Conservation (phyloP, 768 basidiomycete genomes). For the Leccinellum albellum region DNA sequence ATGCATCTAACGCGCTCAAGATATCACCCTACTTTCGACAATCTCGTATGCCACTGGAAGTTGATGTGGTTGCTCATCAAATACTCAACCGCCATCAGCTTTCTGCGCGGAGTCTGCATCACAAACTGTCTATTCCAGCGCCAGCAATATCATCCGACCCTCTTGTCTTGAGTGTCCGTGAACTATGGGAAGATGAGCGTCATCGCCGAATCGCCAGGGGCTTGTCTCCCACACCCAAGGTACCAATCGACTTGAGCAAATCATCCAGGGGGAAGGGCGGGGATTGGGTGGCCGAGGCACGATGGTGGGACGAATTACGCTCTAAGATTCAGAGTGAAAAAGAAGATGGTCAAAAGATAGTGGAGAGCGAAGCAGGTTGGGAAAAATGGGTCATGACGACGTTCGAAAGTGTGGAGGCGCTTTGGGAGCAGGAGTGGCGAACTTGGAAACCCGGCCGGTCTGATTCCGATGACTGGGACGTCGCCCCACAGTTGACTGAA, state of each 20-base stretch:
- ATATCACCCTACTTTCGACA: constrained; percentile 61
- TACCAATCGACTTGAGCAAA: constrained; percentile 69
- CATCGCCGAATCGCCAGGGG: constrained; percentile 63
- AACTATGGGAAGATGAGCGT: constrained; percentile 97
- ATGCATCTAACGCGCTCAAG: constrained; percentile 32
- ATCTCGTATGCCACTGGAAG: constrained; percentile 71
- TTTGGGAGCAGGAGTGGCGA: constrained; percentile 68
- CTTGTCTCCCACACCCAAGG: constrained; percentile 64
- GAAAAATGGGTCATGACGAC: constrained; percentile 78
- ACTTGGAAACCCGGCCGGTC: constrained; percentile 48
- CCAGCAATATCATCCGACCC: constrained; percentile 56
- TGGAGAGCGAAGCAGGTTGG: constrained; percentile 43
- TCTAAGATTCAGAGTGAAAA: constrained; percentile 54
- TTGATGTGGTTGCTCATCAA: constrained; percentile 76
- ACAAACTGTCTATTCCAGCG: constrained; percentile 59
- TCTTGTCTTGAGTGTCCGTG: constrained; percentile 82
- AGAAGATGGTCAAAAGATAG: constrained; percentile 21
- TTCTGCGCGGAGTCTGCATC: constrained; percentile 59
- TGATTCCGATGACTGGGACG: constrained; percentile 9
- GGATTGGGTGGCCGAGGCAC: constrained; percentile 68
- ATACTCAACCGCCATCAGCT: constrained; percentile 82
- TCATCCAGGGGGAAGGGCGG: constrained; percentile 52
- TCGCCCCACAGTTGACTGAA: constrained; percentile 15
- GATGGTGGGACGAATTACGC: constrained; percentile 72
- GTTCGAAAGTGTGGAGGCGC: constrained; percentile 84